These are phyloP conservation scores for Solanum peruvianum DNA, from an alignment of 257 asterid genomes.

Conservation along the genomic window DNA sequence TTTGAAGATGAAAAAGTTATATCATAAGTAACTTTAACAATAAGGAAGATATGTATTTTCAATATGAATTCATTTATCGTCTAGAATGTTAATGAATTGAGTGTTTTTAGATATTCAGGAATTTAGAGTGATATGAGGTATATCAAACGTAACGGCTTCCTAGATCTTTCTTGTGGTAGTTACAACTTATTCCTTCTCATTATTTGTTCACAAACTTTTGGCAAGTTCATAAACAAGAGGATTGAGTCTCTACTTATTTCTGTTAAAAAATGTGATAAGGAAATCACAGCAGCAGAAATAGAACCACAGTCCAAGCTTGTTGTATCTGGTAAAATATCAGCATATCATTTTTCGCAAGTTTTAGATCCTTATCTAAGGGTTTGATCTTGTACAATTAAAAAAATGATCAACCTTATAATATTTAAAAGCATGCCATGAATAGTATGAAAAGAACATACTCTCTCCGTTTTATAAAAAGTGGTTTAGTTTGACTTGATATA, in stretches of 20 bases:
- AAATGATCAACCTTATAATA: constrained; percentile 37
- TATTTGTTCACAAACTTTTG: constrained; percentile 17
- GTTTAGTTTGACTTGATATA: no score
- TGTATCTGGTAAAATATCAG: constrained; percentile 21
- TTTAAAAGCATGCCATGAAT: constrained; percentile 18
- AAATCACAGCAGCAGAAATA: constrained; percentile 18
- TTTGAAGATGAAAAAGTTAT: no score
- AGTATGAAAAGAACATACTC: constrained; percentile 14
- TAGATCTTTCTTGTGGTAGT: neutral
- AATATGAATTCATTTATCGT: no score
- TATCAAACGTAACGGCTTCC: neutral
- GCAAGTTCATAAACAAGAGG: constrained; percentile 86
- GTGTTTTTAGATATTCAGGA: no score
- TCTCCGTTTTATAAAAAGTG: no score
- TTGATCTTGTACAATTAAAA: constrained; percentile 83
- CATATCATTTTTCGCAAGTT: constrained; percentile 41
- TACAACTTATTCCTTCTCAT: constrained; percentile 6
- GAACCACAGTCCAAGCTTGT: constrained; percentile 30
- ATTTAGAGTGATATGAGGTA: neutral
- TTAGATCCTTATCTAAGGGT: constrained; percentile 69
- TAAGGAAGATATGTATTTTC: no score
- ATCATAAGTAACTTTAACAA: no score
- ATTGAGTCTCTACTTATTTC: constrained; percentile 60
- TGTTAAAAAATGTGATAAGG: constrained; percentile 43
- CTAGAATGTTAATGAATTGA: neutral